A percentile compares a stretch with the other conserved stretches of the same genome.
Conservation (phyloP, 2,329 filamentous ascomycete genomes). For the Atkinsonella hypoxylon region DNA sequence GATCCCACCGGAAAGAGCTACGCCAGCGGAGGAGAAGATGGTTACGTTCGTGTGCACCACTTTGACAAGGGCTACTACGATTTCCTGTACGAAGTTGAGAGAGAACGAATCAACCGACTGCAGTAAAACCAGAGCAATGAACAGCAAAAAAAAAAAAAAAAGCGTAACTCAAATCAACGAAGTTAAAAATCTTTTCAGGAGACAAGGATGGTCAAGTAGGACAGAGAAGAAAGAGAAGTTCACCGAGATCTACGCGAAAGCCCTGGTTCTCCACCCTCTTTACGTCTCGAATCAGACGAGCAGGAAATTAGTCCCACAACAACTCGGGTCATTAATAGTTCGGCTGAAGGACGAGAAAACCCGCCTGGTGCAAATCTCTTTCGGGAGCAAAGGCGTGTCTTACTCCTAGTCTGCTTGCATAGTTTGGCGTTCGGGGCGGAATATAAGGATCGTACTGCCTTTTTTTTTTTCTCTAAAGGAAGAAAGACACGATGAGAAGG, state of each 20-base stretch:
- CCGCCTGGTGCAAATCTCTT: not conserved
- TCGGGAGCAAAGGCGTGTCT: slow-evolving; percentile 9
- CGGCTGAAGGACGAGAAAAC: not conserved
- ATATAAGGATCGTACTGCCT: slow-evolving; percentile 12
- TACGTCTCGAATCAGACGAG: not conserved
- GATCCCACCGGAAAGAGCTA: slow-evolving; percentile 88
- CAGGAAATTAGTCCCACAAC: not conserved
- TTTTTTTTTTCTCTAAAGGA: not conserved
- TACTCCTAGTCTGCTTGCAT: slow-evolving; percentile 29
- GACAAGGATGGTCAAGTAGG: not conserved
- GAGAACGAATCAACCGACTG: slow-evolving; percentile 51
- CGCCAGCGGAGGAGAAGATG: slow-evolving; percentile 92
- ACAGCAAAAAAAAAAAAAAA: not conserved
- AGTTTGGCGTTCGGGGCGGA: slow-evolving; percentile 27
- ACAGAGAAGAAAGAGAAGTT: not conserved
- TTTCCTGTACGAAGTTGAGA: slow-evolving; percentile 97
- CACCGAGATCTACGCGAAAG: not conserved
- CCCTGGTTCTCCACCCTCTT: not conserved
- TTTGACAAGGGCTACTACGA: slow-evolving; percentile 99
- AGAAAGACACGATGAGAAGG: not conserved
- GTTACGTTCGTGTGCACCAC: slow-evolving; percentile 95
- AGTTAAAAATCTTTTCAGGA: not conserved
- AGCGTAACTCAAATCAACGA: not conserved
- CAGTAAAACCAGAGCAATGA: slow-evolving; percentile 15
- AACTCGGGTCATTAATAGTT: no score